Base-by-base conservation (phyloP, 2,329 filamentous ascomycete species). In the Alternaria sp. region DNA sequence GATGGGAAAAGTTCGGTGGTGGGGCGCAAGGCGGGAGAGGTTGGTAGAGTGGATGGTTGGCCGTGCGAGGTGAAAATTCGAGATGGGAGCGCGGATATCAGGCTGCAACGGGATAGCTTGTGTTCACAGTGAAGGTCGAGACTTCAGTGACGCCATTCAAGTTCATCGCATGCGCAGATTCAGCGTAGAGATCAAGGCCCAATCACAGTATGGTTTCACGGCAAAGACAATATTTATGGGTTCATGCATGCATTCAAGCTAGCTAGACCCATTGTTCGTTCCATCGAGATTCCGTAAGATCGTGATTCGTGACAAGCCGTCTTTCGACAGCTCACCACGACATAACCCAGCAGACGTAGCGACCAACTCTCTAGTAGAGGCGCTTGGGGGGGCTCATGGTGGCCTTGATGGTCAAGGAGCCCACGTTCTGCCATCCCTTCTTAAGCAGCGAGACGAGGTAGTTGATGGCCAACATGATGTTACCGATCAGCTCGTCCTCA, bases 401-500 rank as follows among this genome's bases (percentile, higher is more conserved):
- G 86, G 96, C 96, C 93, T 99, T 99, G 90, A 99, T 96, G 83
- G 94, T 97, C 87, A 99, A 90, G 89, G 92, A 96, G 83, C 96
- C 96, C 81, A 99, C 96, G 90, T 99, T 99, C 90, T 99, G 96
- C 96, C 96, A 99, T 84, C 96, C 96, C 93, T 99, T 99, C 93
- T 99, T 99, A 83, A 99, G 88, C 78, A 99, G 89, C 72, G 93
- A 97, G 84, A 99, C 95, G 74, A 99, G 91, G 90, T 99, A 99
- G 92, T 99, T 99, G 91, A 99, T 98, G 85, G 95, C 89, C 87
- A 99, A 87, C 96, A 99, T 99, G 86, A 98, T 94, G 91, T 99
- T 99, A 82, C 89, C 92, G 77, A 99, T 91, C 76, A 99, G 87
- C 88, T 97, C 93, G 81, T 99, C 96, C 87, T 93, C 87, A 73